Evolutionary conservation across 345 rosid species (phyloP).

Genomic region (Bretschneidera sinensis): DNA sequence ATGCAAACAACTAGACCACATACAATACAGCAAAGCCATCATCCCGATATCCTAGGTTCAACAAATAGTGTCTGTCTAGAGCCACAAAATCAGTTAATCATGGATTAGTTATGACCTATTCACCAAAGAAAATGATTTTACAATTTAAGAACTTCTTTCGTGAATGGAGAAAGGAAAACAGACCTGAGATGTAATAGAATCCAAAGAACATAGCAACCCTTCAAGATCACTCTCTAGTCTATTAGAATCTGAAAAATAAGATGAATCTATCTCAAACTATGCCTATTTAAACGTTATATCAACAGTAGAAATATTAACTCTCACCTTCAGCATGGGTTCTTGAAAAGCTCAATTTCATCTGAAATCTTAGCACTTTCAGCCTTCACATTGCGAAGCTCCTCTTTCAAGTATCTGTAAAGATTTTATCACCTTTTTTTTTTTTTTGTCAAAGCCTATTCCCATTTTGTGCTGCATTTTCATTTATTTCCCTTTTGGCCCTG

Average conservation of each 20-base stretch:
- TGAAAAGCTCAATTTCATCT: slow-evolving; percentile 49
- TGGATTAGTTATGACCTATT: slow-evolving; percentile 1
- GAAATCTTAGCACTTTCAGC: slow-evolving; percentile 51
- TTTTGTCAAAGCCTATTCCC: background rate
- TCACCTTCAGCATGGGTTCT: slow-evolving; percentile 51
- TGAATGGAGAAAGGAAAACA: too few species aligned
- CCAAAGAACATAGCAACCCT: slow-evolving; percentile 49
- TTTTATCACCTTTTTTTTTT: too few species aligned
- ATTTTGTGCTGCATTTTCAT: too few species aligned
- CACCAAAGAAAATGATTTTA: background rate
- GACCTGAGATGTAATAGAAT: slow-evolving; percentile 52
- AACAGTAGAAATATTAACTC: background rate
- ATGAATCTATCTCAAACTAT: background rate
- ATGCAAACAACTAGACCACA: background rate
- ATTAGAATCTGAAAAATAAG: slow-evolving; percentile 47
- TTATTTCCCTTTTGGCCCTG: background rate
- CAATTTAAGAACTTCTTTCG: background rate
- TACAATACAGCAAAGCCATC: too few species aligned
- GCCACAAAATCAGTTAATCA: background rate
- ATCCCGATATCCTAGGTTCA: slow-evolving; percentile 1
- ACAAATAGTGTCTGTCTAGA: slow-evolving; percentile 6
- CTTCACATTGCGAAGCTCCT: slow-evolving; percentile 56
- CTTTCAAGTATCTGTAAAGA: slow-evolving; percentile 48
- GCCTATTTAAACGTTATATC: slow-evolving; percentile 2
- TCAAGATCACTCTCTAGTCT: slow-evolving; percentile 57